Evolutionary conservation across 2,329 filamentous ascomycete genomes (phyloP).

Genomic region (Aspergillus cejpii): DNA sequence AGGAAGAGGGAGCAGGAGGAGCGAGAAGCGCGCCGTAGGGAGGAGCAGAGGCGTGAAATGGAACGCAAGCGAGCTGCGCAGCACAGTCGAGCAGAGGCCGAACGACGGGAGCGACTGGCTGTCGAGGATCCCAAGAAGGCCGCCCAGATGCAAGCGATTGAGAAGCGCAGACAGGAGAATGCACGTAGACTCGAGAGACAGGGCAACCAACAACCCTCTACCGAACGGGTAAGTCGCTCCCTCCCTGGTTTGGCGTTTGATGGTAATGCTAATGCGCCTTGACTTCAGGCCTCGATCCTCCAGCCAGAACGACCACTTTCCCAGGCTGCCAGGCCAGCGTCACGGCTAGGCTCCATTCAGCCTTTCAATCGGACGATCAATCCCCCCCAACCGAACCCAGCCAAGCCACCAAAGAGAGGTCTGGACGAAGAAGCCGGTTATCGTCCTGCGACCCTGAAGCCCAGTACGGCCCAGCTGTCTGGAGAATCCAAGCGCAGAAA

Average conservation of each 20-base stretch:
- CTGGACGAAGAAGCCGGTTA: constrained; percentile 56
- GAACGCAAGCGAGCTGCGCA: constrained; percentile 66
- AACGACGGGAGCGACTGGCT: constrained; percentile 42
- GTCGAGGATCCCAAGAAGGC: constrained; percentile 59
- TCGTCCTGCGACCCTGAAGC: constrained; percentile 35
- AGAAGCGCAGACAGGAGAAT: constrained; percentile 46
- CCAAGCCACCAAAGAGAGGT: constrained; percentile 67
- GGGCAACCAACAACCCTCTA: constrained; percentile 35
- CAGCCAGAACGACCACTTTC: constrained; percentile 28
- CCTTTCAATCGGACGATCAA: constrained; percentile 57
- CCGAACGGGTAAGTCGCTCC: constrained; percentile 33
- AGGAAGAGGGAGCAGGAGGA: constrained; percentile 82
- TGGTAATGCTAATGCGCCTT: constrained; percentile 5
- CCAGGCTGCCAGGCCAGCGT: constrained; percentile 45
- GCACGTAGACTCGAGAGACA: constrained; percentile 43
- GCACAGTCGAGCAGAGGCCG: constrained; percentile 52
- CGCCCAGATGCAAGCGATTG: constrained; percentile 55
- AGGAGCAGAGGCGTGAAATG: constrained; percentile 71
- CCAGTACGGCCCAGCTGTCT: constrained; percentile 53
- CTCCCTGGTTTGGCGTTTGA: neutral
- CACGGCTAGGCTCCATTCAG: constrained; percentile 43
- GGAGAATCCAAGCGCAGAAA: constrained; percentile 72
- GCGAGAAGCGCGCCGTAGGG: constrained; percentile 67
- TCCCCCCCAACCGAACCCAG: constrained; percentile 58
- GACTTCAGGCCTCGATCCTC: constrained; percentile 18